phyloP scores from a whole-genome alignment of 2,329 filamentous ascomycete species.

The Pseudogymnoascus sp. region DNA sequence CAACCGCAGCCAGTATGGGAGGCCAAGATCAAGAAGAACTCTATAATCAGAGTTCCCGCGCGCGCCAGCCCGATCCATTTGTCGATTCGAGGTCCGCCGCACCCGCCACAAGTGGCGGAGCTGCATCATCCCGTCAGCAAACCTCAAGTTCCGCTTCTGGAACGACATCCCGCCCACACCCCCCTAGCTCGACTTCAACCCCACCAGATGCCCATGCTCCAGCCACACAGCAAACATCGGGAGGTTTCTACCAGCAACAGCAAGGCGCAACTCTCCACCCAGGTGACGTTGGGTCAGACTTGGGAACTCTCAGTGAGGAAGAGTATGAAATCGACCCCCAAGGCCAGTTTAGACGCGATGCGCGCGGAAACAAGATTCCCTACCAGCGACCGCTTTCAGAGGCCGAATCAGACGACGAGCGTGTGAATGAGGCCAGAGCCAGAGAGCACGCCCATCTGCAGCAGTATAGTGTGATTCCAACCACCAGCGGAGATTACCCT shows the following conservation, averaged over 20 bases:
- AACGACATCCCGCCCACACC: conserved; percentile 10
- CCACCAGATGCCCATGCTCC: conserved; percentile 35
- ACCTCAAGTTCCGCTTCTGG: conserved; percentile 19
- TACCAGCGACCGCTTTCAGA: conserved; percentile 41
- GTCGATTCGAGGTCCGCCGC: conserved; percentile 34
- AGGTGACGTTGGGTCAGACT: conserved; percentile 36
- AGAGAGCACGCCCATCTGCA: conserved; percentile 21
- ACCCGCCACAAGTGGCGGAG: conserved; percentile 19
- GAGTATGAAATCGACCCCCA: conserved; percentile 60
- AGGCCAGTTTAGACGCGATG: conserved; percentile 54
- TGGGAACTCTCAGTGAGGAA: conserved; percentile 59
- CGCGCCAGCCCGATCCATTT: conserved; percentile 48
- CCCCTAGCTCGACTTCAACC: conserved; percentile 22
- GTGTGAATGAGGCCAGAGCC: conserved; percentile 32
- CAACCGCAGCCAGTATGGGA: conserved; percentile 12
- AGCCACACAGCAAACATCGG: conserved; percentile 34
- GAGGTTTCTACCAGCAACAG: conserved; percentile 39
- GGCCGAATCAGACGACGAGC: conserved; percentile 48
- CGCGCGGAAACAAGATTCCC: conserved; percentile 51
- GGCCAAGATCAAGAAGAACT: conserved; percentile 18
- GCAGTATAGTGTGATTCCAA: conserved; percentile 19
- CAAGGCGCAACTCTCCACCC: conserved; percentile 26
- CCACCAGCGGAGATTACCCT: conserved; percentile 22
- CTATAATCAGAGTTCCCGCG: conserved; percentile 24
- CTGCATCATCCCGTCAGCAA: conserved; percentile 24